A percentile compares a stretch with the other conserved stretches of the same genome.
These are phyloP conservation scores for Melastoma malabathricum DNA, from an alignment of 345 rosid species.

Conservation along the genomic window DNA sequence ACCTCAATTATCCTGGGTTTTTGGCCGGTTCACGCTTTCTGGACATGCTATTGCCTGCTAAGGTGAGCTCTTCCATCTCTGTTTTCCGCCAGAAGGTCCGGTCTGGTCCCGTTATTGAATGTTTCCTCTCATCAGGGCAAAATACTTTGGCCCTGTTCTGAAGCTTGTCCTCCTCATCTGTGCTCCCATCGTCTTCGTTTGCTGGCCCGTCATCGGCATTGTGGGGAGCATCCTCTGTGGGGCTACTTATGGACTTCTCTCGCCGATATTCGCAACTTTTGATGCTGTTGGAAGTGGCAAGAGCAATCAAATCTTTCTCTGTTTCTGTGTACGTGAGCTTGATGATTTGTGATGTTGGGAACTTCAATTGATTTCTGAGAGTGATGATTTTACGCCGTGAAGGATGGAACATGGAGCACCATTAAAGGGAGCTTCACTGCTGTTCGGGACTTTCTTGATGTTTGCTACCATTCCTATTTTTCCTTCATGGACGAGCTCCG, in stretches of 20 bases:
- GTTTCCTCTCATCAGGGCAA: slow-evolving; percentile 41
- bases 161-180: slow-evolving; percentile 58
- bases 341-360: neutral
- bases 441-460: slow-evolving; percentile 58
- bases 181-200: slow-evolving; percentile 32
- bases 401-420: slow-evolving; percentile 91
- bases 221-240: slow-evolving; percentile 58
- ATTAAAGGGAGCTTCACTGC: slow-evolving; percentile 48
- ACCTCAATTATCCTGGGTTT: slow-evolving; percentile 58
- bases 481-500: slow-evolving; percentile 63
- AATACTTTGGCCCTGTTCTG: slow-evolving; percentile 59
- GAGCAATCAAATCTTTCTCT: slow-evolving; percentile 40
- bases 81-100: neutral
- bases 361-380: slow-evolving; percentile 2
- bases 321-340: slow-evolving; percentile 54
- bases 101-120: neutral
- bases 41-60: slow-evolving; percentile 50
- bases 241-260: slow-evolving; percentile 58
- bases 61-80: slow-evolving; percentile 32
- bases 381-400: slow-evolving; percentile 7
- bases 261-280: slow-evolving; percentile 90
- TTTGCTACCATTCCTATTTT: slow-evolving; percentile 63
- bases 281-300: slow-evolving; percentile 92
- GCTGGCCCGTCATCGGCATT: slow-evolving; percentile 59
- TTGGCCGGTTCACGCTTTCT: slow-evolving; percentile 41